Evolutionary conservation across 2,329 filamentous ascomycete genomes (phyloP), one percentile per base, ranked within the genome.

Genomic region (Apiospora phragmitis): DNA sequence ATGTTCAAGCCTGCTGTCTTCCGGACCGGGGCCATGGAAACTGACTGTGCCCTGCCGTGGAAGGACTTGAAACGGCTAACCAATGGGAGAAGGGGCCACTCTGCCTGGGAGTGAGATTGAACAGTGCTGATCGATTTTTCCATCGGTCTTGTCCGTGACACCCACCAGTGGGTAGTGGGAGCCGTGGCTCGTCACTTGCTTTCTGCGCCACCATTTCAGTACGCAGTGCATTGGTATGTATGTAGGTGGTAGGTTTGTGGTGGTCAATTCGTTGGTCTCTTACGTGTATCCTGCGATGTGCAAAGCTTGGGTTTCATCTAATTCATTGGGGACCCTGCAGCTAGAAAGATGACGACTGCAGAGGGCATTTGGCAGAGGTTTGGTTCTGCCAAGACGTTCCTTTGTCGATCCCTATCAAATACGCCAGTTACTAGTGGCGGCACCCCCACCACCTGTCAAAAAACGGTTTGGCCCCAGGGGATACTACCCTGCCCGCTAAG

Each of bases 311-410:
- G 18, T 47, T n/a, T 47, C 43, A 47, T 47, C 43, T 47, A 47
- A 47, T 47, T 47, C 18, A 42, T 42, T 66, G 62, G 35, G 11
- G 35, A 66, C n/a, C 35, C 35, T 66, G 66, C 43, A 49, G 66
- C 66, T 29, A 68, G 62, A 29, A 66, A 21, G 62, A 66, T 66
- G 62, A 66, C 21, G 35, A 66, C 35, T 41, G 62, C n/a, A 35
- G 18, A 62, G 18, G 18, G 55, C 18, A 3, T 59, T 21, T 35
- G 16, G 29, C 21, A 7, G 47, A 2, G 9, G 18, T 47, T n/a
- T 47, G 43, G 26, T 8, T 9, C 11, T 18, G 55, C 55, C 55
- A 62, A 38, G 55, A n/a, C 3, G 32, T 38, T 62, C 4, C 55
- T n/a, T 5, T 62, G 55, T 29, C 55, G 55, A 62, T 62, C 55